Evolutionary conservation across 2,329 filamentous ascomycete species (phyloP).

Genomic region (Diplodia seriata): DNA sequence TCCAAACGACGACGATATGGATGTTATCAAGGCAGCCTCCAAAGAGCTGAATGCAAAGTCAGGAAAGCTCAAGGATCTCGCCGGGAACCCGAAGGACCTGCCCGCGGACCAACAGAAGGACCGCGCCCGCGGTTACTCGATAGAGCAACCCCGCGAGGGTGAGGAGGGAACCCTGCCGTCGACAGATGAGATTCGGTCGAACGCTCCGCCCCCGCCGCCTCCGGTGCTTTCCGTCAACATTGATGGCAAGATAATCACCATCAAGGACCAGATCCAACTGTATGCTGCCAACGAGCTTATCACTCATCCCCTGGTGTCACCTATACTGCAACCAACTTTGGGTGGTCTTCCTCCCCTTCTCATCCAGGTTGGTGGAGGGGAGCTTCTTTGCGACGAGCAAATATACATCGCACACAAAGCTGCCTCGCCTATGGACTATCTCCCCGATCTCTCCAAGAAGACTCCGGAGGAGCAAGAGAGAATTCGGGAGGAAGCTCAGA

Average conservation of each 20-base stretch:
- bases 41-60: conserved; percentile 28
- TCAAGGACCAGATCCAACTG: conserved; percentile 93
- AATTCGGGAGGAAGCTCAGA: conserved; percentile 69
- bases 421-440: conserved; percentile 79
- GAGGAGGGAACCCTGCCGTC: not conserved
- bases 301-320: conserved; percentile 87
- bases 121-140: conserved; percentile 46
- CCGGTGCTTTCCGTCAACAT: conserved; percentile 68
- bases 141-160: conserved; percentile 33
- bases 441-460: conserved; percentile 58
- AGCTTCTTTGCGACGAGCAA: conserved; percentile 91
- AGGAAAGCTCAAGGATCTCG: conserved; percentile 24
- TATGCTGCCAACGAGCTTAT: conserved; percentile 84
- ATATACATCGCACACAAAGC: conserved; percentile 95
- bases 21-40: conserved; percentile 53
- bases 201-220: conserved; percentile 6
- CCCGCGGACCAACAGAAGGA: conserved; percentile 42
- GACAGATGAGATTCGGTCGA: not conserved
- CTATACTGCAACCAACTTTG: conserved; percentile 83
- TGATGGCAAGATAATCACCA: conserved; percentile 69
- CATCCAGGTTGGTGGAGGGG: conserved; percentile 85
- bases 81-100: conserved; percentile 28
- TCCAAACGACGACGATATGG: conserved; percentile 76
- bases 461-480: conserved; percentile 54
- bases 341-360: conserved; percentile 88